Base-by-base conservation (phyloP, 257 asterid species). In the Mitragyna speciosa region DNA sequence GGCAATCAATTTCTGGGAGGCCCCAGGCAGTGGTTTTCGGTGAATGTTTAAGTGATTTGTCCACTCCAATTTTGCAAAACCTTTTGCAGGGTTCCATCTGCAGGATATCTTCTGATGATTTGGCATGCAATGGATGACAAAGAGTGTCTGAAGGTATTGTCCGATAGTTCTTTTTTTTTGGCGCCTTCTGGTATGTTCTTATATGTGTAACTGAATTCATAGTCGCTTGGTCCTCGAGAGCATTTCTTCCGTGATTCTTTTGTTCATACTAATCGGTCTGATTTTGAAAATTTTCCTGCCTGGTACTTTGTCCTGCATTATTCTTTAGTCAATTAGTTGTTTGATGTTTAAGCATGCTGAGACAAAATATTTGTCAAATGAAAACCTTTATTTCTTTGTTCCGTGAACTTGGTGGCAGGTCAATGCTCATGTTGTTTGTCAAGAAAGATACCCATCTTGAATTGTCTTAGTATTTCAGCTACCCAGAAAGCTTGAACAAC, bases 1-100 rank as follows among this genome's bases (percentile, higher is more conserved):
- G 85, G 83, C 85, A 87, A 73, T 84, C 68, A 69, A 88, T 90
- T 75, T 78, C 89, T 58, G 89, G 91, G 81, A 87, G 77, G 79
- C 89, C 87, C 73, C 96, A 83, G 80, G 87, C 88, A 2, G 88
- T 90, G 76, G 88, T 89, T 80, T 91, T 92, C 85, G 83, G 89
- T 75, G 92, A 90, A 80, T 77, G 86, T 85, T 71, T 64, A 76
- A 87, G 80, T 79, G 78, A 75, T 48, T 78, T 75, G 45, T 86
- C 89, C 80, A 72, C 70, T 54, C 70, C 87, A 72, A 79, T 76
- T 74, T 61, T 80, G 80, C 80, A 83, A 86, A 84, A 87, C 81
- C 84, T 86, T 83, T 69, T 83, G 70, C 85, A 71, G 66, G 87
- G 68, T 26, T 79, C 91, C 49, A 54, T 63, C 73, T 61, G 82